phyloP scores from a whole-genome alignment of 2,329 filamentous ascomycete genomes.

The Alternaria gaisen region DNA sequence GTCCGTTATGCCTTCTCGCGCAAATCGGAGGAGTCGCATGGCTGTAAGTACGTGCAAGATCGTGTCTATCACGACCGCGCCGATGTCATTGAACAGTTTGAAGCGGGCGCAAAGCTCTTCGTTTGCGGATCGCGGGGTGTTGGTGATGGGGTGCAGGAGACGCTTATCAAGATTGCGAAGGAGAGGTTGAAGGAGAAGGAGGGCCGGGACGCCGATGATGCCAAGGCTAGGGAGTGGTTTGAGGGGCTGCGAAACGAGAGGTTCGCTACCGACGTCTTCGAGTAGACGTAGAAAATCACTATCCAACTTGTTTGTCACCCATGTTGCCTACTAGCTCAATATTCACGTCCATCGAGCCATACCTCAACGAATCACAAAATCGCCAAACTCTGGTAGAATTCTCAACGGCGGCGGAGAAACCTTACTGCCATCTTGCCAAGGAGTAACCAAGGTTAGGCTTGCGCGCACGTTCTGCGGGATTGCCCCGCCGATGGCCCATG shows the following conservation, averaged over 20 bases:
- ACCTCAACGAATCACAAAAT: neutral
- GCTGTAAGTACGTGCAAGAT: conserved; percentile 64
- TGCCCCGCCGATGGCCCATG: neutral
- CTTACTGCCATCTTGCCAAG: neutral
- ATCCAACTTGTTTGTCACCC: neutral
- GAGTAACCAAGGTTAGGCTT: neutral
- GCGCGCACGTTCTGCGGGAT: neutral
- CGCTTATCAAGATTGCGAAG: conserved; percentile 54
- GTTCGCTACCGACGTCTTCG: conserved; percentile 18
- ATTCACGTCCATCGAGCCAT: neutral
- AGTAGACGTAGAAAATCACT: neutral
- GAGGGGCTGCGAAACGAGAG: conserved; percentile 56
- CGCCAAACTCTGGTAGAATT: neutral
- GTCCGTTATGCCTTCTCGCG: conserved; percentile 69
- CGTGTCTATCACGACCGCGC: conserved; percentile 58
- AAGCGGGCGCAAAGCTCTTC: conserved; percentile 65
- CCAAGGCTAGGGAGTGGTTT: conserved; percentile 57
- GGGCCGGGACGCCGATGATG: conserved; percentile 50
- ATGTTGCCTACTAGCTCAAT: neutral
- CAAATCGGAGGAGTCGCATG: conserved; percentile 52
- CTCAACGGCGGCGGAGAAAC: neutral
- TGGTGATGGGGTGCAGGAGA: conserved; percentile 56
- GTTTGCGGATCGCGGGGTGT: conserved; percentile 68
- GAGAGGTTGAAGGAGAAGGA: conserved; percentile 53
- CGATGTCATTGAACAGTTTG: conserved; percentile 57